Percentiles rank a stretch among this genome's conserved stretches.
Conservation (phyloP, 1,139 yeast genomes). For the Pichia sp. region DNA sequence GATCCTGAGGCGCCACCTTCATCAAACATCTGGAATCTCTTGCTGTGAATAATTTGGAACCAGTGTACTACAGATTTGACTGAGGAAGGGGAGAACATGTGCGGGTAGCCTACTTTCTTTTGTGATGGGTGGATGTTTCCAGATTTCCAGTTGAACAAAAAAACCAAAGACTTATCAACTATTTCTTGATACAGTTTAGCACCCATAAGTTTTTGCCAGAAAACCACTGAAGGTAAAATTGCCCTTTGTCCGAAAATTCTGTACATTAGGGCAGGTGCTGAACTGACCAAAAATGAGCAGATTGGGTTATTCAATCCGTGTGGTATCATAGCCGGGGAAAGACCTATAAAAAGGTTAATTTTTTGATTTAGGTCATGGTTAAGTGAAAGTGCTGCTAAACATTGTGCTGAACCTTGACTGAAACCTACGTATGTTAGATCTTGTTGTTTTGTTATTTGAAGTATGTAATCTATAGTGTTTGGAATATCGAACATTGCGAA, state of each 20-base stretch:
- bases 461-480: slow-evolving; percentile 59
- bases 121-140: slow-evolving; percentile 36
- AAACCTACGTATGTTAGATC: slow-evolving; percentile 40
- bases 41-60: slow-evolving; percentile 43
- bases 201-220: slow-evolving; percentile 43
- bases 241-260: slow-evolving; percentile 42
- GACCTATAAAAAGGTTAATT: slow-evolving; percentile 38
- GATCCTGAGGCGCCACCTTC: slow-evolving; percentile 40
- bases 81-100: slow-evolving; percentile 45
- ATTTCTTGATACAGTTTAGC: slow-evolving; percentile 35
- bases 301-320: slow-evolving; percentile 39
- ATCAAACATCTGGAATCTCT: slow-evolving; percentile 46
- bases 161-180: slow-evolving; percentile 37
- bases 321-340: slow-evolving; percentile 47
- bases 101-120: slow-evolving; percentile 42
- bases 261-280: slow-evolving; percentile 38
- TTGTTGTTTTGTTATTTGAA: slow-evolving; percentile 39
- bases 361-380: slow-evolving; percentile 36
- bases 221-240: slow-evolving; percentile 42
- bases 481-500: slow-evolving; percentile 82
- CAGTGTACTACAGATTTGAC: slow-evolving; percentile 46
- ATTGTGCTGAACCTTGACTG: slow-evolving; percentile 46
- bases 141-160: slow-evolving; percentile 43
- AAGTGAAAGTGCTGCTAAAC: slow-evolving; percentile 41
- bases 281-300: slow-evolving; percentile 36